A percentile compares a stretch with the other conserved stretches of the same genome.
Conservation (phyloP, 1,284 basidiomycete species). For the Clitocybe nebularis region DNA sequence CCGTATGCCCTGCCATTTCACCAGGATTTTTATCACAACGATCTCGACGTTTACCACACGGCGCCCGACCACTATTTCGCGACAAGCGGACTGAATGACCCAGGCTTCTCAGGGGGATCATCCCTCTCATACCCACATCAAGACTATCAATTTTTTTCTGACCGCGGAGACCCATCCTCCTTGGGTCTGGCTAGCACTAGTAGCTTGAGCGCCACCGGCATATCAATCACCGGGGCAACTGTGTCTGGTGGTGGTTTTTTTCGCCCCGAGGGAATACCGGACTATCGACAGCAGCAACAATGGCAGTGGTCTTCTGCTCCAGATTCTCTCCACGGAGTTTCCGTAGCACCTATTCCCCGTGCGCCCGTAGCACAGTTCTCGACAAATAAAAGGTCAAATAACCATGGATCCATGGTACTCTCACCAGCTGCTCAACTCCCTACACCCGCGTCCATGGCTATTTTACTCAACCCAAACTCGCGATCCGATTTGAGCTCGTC, state of each 20-base stretch:
- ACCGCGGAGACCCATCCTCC: slow-evolving; percentile 36
- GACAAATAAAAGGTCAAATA: slow-evolving; percentile 25
- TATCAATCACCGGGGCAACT: slow-evolving; percentile 35
- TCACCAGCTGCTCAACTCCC: slow-evolving; percentile 35
- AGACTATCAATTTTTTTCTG: slow-evolving; percentile 36
- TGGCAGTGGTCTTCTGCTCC: slow-evolving; percentile 31
- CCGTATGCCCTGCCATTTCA: slow-evolving; percentile 24
- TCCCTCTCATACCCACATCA: slow-evolving; percentile 38
- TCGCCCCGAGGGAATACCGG: slow-evolving; percentile 36
- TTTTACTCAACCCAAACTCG: slow-evolving; percentile 33
- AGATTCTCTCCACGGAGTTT: slow-evolving; percentile 29
- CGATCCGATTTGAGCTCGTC: slow-evolving; percentile 13
- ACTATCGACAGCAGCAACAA: slow-evolving; percentile 26
- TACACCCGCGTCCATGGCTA: slow-evolving; percentile 43
- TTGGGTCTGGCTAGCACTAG: slow-evolving; percentile 28
- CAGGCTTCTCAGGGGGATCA: slow-evolving; percentile 47
- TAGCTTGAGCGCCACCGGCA: slow-evolving; percentile 40
- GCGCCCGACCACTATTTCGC: slow-evolving; percentile 20
- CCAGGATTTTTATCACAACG: slow-evolving; percentile 16
- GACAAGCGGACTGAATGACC: slow-evolving; percentile 26
- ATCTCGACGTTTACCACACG: slow-evolving; percentile 12
- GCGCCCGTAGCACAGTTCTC: slow-evolving; percentile 18
- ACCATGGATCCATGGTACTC: slow-evolving; percentile 20
- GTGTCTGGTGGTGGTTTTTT: slow-evolving; percentile 20
- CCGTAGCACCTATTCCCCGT: slow-evolving; percentile 21